Evolutionary conservation across 2,329 filamentous ascomycete genomes (phyloP).

Genomic region (Calonectria henricotiae): DNA sequence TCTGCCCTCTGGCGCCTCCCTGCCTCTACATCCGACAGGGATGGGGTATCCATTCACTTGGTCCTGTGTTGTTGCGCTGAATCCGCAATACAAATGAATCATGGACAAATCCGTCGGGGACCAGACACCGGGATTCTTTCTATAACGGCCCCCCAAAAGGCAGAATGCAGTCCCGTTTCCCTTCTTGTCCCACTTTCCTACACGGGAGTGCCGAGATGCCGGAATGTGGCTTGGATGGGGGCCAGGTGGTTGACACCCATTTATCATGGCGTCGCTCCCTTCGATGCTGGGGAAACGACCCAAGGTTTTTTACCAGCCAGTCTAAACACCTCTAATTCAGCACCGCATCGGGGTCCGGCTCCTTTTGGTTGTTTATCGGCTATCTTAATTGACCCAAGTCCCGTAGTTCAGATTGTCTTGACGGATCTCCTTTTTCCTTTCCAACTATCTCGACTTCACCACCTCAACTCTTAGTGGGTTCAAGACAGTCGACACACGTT

Average conservation of each 20-base stretch:
- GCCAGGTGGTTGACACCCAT: neutral
- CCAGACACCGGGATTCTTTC: neutral
- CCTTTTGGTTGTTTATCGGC: neutral
- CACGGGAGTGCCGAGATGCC: slow-evolving; percentile 14
- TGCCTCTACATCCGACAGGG: slow-evolving; percentile 1
- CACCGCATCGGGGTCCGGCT: neutral
- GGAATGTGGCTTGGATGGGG: slow-evolving; percentile 24
- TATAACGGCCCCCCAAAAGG: neutral
- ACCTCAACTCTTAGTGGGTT: neutral
- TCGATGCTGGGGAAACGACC: neutral
- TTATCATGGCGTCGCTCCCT: slow-evolving; percentile 8
- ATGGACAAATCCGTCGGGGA: neutral
- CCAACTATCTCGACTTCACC: neutral
- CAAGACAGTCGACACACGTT: neutral
- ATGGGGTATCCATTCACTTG: neutral
- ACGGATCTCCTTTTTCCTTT: neutral
- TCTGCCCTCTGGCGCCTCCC: neutral
- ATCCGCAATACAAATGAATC: neutral
- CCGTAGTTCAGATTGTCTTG: neutral
- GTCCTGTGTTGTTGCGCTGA: neutral
- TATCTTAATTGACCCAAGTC: neutral
- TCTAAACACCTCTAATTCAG: neutral
- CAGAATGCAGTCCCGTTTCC: too few species aligned
- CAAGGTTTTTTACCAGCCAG: neutral
- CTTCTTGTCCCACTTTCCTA: neutral